Conservation (phyloP, 1,284 basidiomycete species). For the Boletellus sp. region DNA sequence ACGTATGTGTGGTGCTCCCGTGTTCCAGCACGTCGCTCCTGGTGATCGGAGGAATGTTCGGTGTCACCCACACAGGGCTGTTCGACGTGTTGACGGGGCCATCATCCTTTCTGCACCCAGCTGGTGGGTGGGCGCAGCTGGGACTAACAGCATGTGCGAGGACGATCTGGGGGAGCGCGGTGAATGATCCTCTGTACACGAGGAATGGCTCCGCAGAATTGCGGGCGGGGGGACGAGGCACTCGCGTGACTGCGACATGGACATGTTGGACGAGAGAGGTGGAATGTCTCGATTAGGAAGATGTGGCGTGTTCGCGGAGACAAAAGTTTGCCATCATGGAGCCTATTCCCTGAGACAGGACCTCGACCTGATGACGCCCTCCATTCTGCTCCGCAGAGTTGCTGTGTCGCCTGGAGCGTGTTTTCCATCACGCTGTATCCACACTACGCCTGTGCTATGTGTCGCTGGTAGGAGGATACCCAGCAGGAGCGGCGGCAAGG, state of each 20-base stretch:
- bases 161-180: background rate
- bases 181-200: background rate
- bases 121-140: too few relatives aligned
- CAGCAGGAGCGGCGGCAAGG: constrained; percentile 10
- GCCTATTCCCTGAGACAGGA: background rate
- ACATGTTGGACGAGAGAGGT: background rate
- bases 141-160: background rate
- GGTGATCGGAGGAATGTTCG: background rate
- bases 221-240: background rate
- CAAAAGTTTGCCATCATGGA: constrained; percentile 2
- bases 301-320: constrained; percentile 13
- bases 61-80: background rate
- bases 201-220: background rate
- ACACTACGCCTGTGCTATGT: constrained; percentile 10
- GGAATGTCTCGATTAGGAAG: constrained; percentile 15
- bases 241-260: background rate
- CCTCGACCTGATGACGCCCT: constrained; percentile 10
- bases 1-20: background rate
- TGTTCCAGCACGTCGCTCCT: background rate
- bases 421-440: constrained; percentile 8
- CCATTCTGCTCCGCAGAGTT: constrained; percentile 3
- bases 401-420: background rate
- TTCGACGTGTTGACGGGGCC: background rate
- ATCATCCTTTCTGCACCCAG: too few relatives aligned
- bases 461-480: constrained; percentile 9